Percentiles rank a stretch among this genome's conserved stretches.
phyloP scores from a whole-genome alignment of 108 stramenopile genomes.

The Skeletonema menzelii region DNA sequence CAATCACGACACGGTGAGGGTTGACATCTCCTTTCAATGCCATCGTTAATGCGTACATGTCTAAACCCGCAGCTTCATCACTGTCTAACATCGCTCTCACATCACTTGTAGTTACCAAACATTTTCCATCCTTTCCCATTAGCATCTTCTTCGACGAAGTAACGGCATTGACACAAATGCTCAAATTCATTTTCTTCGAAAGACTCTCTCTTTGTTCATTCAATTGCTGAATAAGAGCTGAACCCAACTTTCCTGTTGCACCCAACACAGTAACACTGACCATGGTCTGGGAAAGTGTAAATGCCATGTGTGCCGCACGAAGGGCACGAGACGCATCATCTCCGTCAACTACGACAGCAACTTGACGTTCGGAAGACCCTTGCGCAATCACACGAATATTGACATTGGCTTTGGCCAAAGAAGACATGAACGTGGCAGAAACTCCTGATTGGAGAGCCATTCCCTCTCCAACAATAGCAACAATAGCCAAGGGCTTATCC shows the following conservation, averaged over 20 bases:
- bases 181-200: slow-evolving; percentile 55
- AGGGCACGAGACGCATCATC: slow-evolving; percentile 76
- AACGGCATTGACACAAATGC: slow-evolving; percentile 49
- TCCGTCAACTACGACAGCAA: slow-evolving; percentile 78
- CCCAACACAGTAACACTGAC: slow-evolving; percentile 64
- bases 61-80: slow-evolving; percentile 49
- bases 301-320: slow-evolving; percentile 86
- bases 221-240: slow-evolving; percentile 57
- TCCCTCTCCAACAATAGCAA: slow-evolving; percentile 88
- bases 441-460: slow-evolving; percentile 85
- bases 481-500: slow-evolving; percentile 63
- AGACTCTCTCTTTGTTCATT: slow-evolving; percentile 49
- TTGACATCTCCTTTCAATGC: slow-evolving; percentile 66
- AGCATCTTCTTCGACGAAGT: slow-evolving; percentile 60
- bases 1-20: slow-evolving; percentile 81
- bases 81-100: slow-evolving; percentile 43
- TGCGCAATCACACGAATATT: slow-evolving; percentile 90
- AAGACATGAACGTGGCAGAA: slow-evolving; percentile 76
- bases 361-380: slow-evolving; percentile 83
- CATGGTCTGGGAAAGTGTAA: slow-evolving; percentile 67
- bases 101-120: slow-evolving; percentile 43
- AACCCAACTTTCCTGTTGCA: slow-evolving; percentile 58
- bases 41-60: slow-evolving; percentile 59
- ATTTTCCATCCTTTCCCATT: slow-evolving; percentile 52
- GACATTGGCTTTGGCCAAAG: slow-evolving; percentile 83